phyloP scores from a whole-genome alignment of 805 yeast species.

The Maudiozyma saulgeensis region DNA sequence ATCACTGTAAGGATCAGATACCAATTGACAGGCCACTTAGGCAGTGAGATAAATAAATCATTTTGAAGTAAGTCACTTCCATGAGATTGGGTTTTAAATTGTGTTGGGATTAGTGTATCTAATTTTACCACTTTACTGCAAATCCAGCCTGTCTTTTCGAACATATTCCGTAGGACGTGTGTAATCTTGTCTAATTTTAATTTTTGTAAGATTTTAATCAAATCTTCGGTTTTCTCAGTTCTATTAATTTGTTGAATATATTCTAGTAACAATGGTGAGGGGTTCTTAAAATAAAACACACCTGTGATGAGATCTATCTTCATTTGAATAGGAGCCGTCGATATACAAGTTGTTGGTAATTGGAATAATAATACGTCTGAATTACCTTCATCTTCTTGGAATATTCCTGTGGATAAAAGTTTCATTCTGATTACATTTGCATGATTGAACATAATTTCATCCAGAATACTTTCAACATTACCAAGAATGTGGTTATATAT shows the following conservation, averaged over 20 bases:
- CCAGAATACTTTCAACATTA: conserved; percentile 25
- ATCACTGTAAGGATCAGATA: conserved; percentile 27
- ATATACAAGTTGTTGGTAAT: conserved; percentile 27
- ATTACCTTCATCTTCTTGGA: conserved; percentile 26
- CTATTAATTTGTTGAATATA: conserved; percentile 24
- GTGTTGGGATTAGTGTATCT: conserved; percentile 16
- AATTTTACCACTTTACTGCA: conserved; percentile 22
- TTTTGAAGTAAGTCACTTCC: conserved; percentile 13
- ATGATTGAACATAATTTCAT: conserved; percentile 30
- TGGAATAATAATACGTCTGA: conserved; percentile 23
- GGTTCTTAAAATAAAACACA: conserved; percentile 26
- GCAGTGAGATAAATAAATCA: conserved; percentile 25
- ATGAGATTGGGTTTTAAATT: conserved; percentile 3
- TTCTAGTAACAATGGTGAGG: conserved; percentile 21
- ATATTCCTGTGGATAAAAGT: conserved; percentile 21
- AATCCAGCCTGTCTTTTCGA: conserved; percentile 30
- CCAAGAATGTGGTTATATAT: conserved; percentile 18
- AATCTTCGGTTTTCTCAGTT: conserved; percentile 19
- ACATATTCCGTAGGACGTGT: conserved; percentile 26
- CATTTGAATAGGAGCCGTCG: conserved; percentile 25
- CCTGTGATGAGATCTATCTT: conserved; percentile 28
- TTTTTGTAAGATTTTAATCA: conserved; percentile 20
- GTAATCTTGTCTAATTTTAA: conserved; percentile 27
- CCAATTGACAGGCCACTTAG: conserved; percentile 31
- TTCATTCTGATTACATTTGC: conserved; percentile 26